Evolutionary conservation across 768 basidiomycete species (phyloP), one percentile per base, ranked within the genome.

Genomic region (Saitozyma podzolica): DNA sequence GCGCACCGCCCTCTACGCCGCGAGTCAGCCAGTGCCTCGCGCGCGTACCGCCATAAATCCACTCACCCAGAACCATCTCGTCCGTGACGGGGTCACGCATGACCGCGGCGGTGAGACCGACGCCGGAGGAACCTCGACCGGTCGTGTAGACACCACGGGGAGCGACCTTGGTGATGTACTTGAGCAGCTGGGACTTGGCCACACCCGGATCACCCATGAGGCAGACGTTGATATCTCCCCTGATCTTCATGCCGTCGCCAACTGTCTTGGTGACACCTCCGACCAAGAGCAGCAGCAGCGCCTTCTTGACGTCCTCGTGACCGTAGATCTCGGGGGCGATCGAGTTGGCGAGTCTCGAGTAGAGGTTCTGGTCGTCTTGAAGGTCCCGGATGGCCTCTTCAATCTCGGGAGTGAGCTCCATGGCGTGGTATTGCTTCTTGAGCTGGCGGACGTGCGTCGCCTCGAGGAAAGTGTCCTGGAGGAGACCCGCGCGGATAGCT

Each of bases 81-180:
- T 98, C 96, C 6, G 96, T 98, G 19, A 98, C 96, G 4, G 96
- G 96, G 76, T 99, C 96, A 50, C 94, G 86, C 93, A 99, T 97
- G 56, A 99, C 96, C 17, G 96, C 96, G 10, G 96, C 96, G 1
- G 96, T 99, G 51, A 99, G 84, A 86, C 96, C 96, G 54, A 99
- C 96, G 17, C 96, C 96, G 0, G 95, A 98, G 6, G 95, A 97
- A 68, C 96, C 96, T 78, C 94, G 92, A 63, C 96, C 96, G 6
- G 96, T 99, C 10, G 96, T 99, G 77, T 99, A 98, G 20, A 99
- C 88, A 19, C 96, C 96, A 70, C 96, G 85, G 29, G 96, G 96
- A 2, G 96, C 96, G 68, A 99, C 89, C 79, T 99, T 99, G 19
- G 95, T 92, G 70, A 99, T 99, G 70, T 97, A 98, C 81, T 99